Conservation (phyloP, 2,329 filamentous ascomycete genomes). For the Aspergillus eucalypticola region DNA sequence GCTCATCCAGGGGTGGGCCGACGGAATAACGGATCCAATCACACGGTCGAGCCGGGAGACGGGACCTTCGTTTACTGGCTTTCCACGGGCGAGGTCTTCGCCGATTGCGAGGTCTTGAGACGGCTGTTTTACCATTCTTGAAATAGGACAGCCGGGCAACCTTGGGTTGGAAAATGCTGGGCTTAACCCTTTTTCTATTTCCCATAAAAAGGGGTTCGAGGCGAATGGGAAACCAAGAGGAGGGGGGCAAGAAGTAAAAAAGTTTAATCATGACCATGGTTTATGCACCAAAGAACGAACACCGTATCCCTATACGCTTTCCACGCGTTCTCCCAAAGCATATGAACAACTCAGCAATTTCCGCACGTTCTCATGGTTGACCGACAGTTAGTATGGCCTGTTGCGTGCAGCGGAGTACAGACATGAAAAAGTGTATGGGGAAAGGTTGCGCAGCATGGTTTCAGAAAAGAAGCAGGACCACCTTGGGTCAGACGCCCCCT, state of each 20-base stretch:
- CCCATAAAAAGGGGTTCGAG: constrained; percentile 2
- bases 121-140: constrained; percentile 6
- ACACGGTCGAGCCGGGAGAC: neutral
- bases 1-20: constrained; percentile 5
- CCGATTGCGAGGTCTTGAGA: neutral
- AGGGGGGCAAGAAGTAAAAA: neutral
- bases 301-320: neutral
- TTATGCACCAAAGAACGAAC: neutral
- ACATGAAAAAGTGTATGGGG: neutral
- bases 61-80: neutral
- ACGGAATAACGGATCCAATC: constrained; percentile 2
- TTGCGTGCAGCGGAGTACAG: neutral
- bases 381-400: neutral
- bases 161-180: neutral
- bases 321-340: neutral
- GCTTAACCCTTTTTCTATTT: neutral
- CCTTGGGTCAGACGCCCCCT: neutral
- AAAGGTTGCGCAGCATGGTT: constrained; percentile 7
- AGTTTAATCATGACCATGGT: neutral
- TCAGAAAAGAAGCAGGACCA: constrained; percentile 5
- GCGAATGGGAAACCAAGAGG: neutral
- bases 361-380: neutral
- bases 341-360: neutral
- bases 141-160: neutral
- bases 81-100: neutral